These are phyloP conservation scores for Dianthus caryophyllus DNA, from an alignment of 148 eudicot species.

Conservation along the genomic window DNA sequence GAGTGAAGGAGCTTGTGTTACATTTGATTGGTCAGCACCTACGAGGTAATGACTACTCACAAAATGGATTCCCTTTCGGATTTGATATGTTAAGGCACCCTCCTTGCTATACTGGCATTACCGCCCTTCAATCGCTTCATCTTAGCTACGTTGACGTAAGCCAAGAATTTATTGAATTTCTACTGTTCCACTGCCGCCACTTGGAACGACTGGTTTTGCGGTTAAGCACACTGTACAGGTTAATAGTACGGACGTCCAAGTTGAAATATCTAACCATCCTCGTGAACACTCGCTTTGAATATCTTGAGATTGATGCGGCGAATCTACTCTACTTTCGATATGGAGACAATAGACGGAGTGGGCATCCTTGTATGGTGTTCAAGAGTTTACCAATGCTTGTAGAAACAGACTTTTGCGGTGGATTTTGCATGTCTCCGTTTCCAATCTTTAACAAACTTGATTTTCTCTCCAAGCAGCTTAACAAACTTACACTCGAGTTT, in stretches of 20 bases:
- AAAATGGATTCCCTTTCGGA: not conserved
- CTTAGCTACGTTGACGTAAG: not conserved
- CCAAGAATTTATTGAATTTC: not conserved
- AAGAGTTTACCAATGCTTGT: too few species aligned
- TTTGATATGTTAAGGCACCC: not conserved
- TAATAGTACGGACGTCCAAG: not conserved
- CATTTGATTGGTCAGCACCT: not conserved
- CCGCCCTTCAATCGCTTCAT: constrained; percentile 8
- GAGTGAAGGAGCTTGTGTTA: not conserved
- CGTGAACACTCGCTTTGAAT: too few species aligned
- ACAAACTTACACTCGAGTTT: too few species aligned
- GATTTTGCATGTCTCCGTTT: too few species aligned
- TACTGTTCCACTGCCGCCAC: not conserved
- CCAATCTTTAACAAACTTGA: too few species aligned
- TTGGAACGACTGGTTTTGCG: not conserved
- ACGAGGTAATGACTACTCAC: not conserved
- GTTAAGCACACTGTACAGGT: not conserved
- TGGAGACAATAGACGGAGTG: too few species aligned
- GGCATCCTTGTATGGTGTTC: too few species aligned
- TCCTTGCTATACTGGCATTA: not conserved
- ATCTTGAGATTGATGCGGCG: too few species aligned
- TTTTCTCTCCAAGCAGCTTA: too few species aligned
- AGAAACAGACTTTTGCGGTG: too few species aligned
- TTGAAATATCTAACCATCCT: not conserved
- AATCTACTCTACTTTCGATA: too few species aligned